Evolutionary conservation across 345 rosid species (phyloP).

Genomic region (Corymbia maculata): DNA sequence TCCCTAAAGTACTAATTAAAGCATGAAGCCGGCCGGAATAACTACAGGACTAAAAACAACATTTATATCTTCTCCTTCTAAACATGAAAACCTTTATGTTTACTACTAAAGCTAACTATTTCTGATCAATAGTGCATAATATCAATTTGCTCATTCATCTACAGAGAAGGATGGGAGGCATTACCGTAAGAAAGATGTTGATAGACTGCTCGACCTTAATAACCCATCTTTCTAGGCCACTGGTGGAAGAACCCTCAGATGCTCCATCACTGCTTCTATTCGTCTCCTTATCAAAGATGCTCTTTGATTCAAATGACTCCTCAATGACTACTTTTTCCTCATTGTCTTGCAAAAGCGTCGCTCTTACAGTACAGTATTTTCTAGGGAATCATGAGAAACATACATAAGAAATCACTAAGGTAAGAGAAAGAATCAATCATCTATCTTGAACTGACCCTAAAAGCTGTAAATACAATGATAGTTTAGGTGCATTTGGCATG

Average conservation of each 20-base stretch:
- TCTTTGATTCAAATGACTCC: conserved; percentile 49
- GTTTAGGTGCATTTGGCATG: background rate
- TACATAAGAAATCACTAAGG: background rate
- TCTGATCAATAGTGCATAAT: background rate
- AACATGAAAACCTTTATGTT: background rate
- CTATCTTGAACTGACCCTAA: background rate
- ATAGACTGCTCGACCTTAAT: conserved; percentile 71
- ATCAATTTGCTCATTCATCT: background rate
- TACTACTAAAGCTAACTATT: background rate
- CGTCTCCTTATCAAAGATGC: conserved; percentile 9
- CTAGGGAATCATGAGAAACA: conserved; percentile 4
- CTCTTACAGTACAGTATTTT: conserved; percentile 34
- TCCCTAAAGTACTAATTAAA: background rate
- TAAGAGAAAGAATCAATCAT: background rate
- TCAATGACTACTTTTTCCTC: conserved; percentile 66
- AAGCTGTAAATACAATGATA: background rate
- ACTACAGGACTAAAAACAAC: background rate
- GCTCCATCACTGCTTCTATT: conserved; percentile 15
- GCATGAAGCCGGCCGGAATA: background rate
- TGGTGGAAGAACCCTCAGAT: conserved; percentile 13
- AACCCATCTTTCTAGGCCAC: conserved; percentile 38
- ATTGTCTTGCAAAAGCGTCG: conserved; percentile 53
- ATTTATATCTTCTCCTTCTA: background rate
- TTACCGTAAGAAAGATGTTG: conserved; percentile 78
- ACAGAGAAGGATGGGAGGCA: background rate